A percentile compares a stretch with the other conserved stretches of the same genome.
Conservation (phyloP, 805 yeast species). For the Candida methanosorbosa region DNA sequence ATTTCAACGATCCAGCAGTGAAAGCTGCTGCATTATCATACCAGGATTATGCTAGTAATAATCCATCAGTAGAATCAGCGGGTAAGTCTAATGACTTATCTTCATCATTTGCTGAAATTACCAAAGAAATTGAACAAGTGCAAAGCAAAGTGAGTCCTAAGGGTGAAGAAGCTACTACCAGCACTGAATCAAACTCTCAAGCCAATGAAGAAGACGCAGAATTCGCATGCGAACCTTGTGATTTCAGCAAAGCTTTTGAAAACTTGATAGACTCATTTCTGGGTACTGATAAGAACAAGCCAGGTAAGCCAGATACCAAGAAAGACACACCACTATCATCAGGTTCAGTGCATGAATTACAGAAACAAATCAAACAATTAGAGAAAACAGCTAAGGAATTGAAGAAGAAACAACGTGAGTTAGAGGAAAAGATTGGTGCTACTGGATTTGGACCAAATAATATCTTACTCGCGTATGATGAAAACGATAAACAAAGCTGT, state of each 20-base stretch:
- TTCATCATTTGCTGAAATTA: too few relatives aligned
- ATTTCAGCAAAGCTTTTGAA: conserved; percentile 2
- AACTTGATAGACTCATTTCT: conserved; percentile 13
- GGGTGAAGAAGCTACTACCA: too few relatives aligned
- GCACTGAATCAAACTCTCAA: too few relatives aligned
- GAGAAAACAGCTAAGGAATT: conserved; percentile 9
- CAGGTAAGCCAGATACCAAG: too few relatives aligned
- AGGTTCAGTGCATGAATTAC: too few relatives aligned
- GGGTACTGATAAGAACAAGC: conserved; percentile 8
- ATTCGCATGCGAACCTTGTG: neutral
- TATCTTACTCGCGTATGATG: conserved; percentile 46
- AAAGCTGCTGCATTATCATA: conserved; percentile 56
- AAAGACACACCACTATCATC: too few relatives aligned
- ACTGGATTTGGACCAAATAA: conserved; percentile 51
- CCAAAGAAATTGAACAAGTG: neutral
- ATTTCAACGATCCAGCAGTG: conserved; percentile 82
- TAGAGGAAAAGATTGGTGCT: neutral
- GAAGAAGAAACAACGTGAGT: conserved; percentile 16
- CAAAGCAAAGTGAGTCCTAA: too few relatives aligned
- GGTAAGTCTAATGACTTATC: too few relatives aligned
- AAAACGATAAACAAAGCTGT: conserved; percentile 31
- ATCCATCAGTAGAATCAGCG: too few relatives aligned
- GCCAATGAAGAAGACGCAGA: too few relatives aligned
- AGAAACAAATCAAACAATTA: neutral
- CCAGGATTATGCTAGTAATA: conserved; percentile 40